phyloP scores from a whole-genome alignment of 345 rosid genomes.

The Ricinus communis region DNA sequence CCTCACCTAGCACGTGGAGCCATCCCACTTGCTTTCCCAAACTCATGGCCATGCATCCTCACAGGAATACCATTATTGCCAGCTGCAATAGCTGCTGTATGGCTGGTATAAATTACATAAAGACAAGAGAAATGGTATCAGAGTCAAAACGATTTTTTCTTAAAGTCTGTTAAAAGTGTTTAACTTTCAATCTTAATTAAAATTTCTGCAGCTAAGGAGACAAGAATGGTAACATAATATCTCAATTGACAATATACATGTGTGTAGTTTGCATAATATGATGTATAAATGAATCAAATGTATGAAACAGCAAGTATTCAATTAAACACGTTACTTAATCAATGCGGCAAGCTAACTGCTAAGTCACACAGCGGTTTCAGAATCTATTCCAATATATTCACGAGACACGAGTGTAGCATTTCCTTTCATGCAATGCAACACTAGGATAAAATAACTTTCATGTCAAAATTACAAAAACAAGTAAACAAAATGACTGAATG shows the following conservation, averaged over 20 bases:
- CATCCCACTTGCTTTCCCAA: slow-evolving; percentile 99
- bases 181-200: neutral
- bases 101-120: slow-evolving; percentile 50
- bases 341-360: neutral
- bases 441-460: neutral
- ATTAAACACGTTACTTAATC: neutral
- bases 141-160: slow-evolving; percentile 9
- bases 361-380: neutral
- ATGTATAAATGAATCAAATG: neutral
- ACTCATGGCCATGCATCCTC: slow-evolving; percentile 88
- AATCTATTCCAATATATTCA: neutral
- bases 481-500: neutral
- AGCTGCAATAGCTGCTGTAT: slow-evolving; percentile 97
- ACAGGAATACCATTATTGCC: slow-evolving; percentile 98
- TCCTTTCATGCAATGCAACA: slow-evolving; percentile 1
- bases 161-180: neutral
- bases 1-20: slow-evolving; percentile 97
- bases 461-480: neutral
- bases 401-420: neutral
- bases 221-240: neutral
- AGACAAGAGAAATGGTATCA: slow-evolving; percentile 20
- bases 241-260: neutral
- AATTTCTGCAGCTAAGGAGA: neutral
- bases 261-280: neutral
- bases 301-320: neutral